Evolutionary conservation across 257 asterid species (phyloP).

Genomic region (Plantago ovata): DNA sequence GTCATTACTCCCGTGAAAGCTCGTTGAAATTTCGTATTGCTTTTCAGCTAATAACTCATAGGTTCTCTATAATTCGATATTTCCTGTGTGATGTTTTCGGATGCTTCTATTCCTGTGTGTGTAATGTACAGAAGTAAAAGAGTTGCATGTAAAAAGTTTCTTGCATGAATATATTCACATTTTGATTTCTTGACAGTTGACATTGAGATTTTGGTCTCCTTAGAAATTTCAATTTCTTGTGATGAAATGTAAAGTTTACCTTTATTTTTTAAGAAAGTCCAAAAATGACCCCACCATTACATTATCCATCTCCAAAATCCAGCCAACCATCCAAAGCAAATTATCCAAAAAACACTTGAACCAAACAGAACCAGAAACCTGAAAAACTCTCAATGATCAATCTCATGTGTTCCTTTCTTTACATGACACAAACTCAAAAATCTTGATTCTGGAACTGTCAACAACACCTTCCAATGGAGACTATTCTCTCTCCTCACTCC

Average conservation of each 20-base stretch:
- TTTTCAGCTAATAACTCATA: constrained; percentile 3
- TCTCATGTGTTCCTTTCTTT: constrained; percentile 18
- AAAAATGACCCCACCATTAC: constrained; percentile 20
- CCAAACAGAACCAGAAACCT: constrained; percentile 22
- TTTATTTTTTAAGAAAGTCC: not conserved
- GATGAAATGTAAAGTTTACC: not conserved
- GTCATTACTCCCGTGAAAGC: constrained; percentile 45
- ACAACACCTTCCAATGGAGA: constrained; percentile 48
- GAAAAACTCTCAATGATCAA: constrained; percentile 22
- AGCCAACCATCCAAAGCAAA: constrained; percentile 39
- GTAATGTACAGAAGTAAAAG: constrained; percentile 3
- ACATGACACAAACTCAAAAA: constrained; percentile 23
- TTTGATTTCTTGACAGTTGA: too few relatives aligned
- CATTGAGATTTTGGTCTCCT: too few relatives aligned
- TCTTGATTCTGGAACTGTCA: constrained; percentile 10
- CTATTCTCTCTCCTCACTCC: constrained; percentile 74
- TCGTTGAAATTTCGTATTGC: constrained; percentile 27
- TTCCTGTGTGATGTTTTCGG: constrained; percentile 6
- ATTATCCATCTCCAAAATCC: constrained; percentile 45
- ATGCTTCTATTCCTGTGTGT: not conserved
- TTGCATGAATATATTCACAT: constrained; percentile 1
- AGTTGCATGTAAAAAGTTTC: constrained; percentile 14
- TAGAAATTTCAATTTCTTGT: not conserved
- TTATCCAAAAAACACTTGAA: constrained; percentile 30
- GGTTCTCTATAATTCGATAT: not conserved